Percentiles rank a stretch among this genome's conserved stretches.
Evolutionary conservation across 2,329 filamentous ascomycete genomes (phyloP).

Genomic region (Lasiodiplodia sp.): DNA sequence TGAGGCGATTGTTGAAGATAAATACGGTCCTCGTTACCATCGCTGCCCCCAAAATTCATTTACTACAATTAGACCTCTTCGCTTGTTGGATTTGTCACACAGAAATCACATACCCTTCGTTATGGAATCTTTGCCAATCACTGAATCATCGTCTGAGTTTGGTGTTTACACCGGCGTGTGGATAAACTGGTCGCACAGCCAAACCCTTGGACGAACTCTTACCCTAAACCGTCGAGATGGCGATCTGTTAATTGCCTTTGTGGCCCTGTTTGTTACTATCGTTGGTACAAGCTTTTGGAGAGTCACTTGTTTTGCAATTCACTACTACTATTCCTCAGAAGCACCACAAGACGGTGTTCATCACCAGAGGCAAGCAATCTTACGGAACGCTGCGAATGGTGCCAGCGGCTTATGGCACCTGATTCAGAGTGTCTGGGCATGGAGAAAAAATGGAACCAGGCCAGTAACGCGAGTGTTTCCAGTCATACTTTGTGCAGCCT

Average conservation of each 20-base stretch:
- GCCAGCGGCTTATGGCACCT: constrained; percentile 1
- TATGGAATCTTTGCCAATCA: too few relatives aligned
- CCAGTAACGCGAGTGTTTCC: neutral
- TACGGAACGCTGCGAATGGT: constrained; percentile 27
- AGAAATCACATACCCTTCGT: too few relatives aligned
- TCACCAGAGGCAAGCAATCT: constrained; percentile 34
- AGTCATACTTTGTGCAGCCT: neutral
- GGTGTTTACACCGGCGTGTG: constrained; percentile 40
- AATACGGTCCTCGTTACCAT: too few relatives aligned
- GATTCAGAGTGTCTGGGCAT: neutral
- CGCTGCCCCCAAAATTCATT: too few relatives aligned
- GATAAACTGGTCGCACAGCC: constrained; percentile 44
- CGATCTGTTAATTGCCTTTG: constrained; percentile 44
- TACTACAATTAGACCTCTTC: too few relatives aligned
- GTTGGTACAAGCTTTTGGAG: constrained; percentile 36
- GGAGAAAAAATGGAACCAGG: constrained; percentile 27
- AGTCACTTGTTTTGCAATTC: constrained; percentile 35
- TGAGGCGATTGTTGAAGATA: too few relatives aligned
- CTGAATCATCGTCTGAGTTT: too few relatives aligned
- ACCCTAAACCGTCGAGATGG: constrained; percentile 41
- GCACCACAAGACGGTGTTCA: constrained; percentile 36
- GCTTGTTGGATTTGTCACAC: too few relatives aligned
- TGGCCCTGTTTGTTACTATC: constrained; percentile 43
- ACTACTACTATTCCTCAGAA: constrained; percentile 33
- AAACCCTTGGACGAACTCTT: constrained; percentile 42